phyloP scores from a whole-genome alignment of 345 rosid genomes.

The Aethionema arabicum region DNA sequence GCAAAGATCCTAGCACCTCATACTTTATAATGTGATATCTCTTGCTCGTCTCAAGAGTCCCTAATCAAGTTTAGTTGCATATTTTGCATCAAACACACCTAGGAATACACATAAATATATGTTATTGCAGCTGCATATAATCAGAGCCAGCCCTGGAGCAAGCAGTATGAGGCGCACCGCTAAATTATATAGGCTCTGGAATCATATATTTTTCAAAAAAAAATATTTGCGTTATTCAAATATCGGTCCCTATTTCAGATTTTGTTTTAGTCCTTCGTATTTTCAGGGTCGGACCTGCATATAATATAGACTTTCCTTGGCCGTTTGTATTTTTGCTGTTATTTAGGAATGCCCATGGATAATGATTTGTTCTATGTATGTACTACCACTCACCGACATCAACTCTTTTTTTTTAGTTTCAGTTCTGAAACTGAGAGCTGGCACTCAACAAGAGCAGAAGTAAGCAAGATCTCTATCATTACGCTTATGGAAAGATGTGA shows the following conservation, averaged over 20 bases:
- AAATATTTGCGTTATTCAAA: too few species aligned
- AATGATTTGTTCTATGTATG: conserved; percentile 17
- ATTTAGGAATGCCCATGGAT: neutral
- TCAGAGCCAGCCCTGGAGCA: too few species aligned
- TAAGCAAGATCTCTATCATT: conserved; percentile 67
- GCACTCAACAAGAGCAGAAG: conserved; percentile 66
- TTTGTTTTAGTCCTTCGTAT: too few species aligned
- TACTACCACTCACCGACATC: conserved; percentile 5
- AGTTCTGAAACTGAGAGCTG: conserved; percentile 49
- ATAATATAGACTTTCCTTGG: conserved; percentile 8
- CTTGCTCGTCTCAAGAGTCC: conserved; percentile 6
- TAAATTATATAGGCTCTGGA: too few species aligned
- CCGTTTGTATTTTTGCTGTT: conserved; percentile 6
- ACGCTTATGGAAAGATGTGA: conserved; percentile 72
- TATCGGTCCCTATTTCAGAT: too few species aligned
- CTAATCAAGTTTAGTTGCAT: neutral
- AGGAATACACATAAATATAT: conserved; percentile 2
- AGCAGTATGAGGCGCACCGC: too few species aligned
- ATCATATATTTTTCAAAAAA: too few species aligned
- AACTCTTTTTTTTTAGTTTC: conserved; percentile 42
- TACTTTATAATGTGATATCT: conserved; percentile 12
- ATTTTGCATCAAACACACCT: conserved; percentile 3
- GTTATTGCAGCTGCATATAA: neutral
- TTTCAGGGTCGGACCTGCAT: neutral
- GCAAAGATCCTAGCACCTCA: conserved; percentile 11